Evolutionary conservation across 176 grass and related monocot genomes (phyloP).

Genomic region (Coix lacrymajobi): DNA sequence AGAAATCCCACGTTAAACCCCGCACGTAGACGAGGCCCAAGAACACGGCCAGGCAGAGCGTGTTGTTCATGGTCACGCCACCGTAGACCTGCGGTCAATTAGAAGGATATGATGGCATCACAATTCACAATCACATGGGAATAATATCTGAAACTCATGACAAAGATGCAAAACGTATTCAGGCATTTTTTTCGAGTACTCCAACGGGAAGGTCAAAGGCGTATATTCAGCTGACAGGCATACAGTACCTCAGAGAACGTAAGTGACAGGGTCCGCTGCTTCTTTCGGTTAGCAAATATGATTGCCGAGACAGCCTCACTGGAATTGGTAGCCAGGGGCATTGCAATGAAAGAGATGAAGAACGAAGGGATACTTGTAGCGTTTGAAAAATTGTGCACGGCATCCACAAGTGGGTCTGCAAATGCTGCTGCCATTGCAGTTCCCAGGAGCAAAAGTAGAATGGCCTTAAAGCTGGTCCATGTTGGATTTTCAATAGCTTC

Average conservation of each 20-base stretch:
- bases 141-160: neutral
- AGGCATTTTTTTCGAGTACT: neutral
- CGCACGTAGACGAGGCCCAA: constrained; percentile 58
- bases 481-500: constrained; percentile 54
- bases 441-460: constrained; percentile 70
- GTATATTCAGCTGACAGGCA: constrained; percentile 3
- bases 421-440: constrained; percentile 67
- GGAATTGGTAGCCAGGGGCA: constrained; percentile 91
- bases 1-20: constrained; percentile 79
- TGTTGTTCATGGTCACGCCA: constrained; percentile 89
- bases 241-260: constrained; percentile 88
- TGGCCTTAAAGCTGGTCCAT: constrained; percentile 55
- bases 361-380: constrained; percentile 86
- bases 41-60: constrained; percentile 72
- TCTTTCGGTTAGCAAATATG: constrained; percentile 80
- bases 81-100: constrained; percentile 60
- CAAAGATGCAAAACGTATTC: neutral
- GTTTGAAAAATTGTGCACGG: constrained; percentile 76
- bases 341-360: constrained; percentile 90
- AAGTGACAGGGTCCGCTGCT: constrained; percentile 77
- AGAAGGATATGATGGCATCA: neutral
- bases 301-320: constrained; percentile 91
- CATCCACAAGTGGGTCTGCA: constrained; percentile 86
- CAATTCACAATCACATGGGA: neutral
- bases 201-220: no score